These are phyloP conservation scores for Neonothopanus nambi DNA, from an alignment of 1,284 basidiomycete genomes.

Conservation along the genomic window DNA sequence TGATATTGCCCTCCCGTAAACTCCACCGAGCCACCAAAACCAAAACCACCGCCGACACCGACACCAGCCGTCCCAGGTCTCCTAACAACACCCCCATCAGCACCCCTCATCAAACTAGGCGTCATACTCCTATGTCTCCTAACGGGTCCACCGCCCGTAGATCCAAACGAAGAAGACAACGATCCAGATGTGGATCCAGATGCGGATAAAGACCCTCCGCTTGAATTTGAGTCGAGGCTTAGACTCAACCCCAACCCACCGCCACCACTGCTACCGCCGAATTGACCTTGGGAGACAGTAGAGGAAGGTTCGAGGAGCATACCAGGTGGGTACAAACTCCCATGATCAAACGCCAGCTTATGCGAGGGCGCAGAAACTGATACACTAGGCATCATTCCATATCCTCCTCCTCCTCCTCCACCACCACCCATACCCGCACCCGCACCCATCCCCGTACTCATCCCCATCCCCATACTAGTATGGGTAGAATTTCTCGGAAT, in stretches of 20 bases:
- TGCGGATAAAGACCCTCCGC: background rate
- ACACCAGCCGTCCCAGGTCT: conserved; percentile 9
- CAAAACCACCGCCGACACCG: background rate
- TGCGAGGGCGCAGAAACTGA: conserved; percentile 69
- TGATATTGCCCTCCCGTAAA: conserved; percentile 7
- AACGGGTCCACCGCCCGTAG: conserved; percentile 49
- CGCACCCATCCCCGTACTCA: conserved; percentile 17
- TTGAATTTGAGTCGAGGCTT: conserved; percentile 3
- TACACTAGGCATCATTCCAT: conserved; percentile 33
- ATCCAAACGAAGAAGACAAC: conserved; percentile 18
- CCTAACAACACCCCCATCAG: conserved; percentile 4
- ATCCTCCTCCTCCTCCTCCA: too few relatives aligned
- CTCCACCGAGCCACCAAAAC: background rate
- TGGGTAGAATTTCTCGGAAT: conserved; percentile 16
- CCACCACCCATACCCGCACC: too few relatives aligned
- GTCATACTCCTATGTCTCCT: conserved; percentile 75
- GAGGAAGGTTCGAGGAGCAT: conserved; percentile 32
- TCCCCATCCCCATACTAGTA: too few relatives aligned
- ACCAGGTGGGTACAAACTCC: conserved; percentile 45
- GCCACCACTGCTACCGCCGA: too few relatives aligned
- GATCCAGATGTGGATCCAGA: background rate
- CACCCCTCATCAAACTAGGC: conserved; percentile 35
- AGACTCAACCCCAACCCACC: conserved; percentile 6
- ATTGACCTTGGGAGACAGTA: conserved; percentile 3
- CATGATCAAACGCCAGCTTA: conserved; percentile 65